phyloP scores from a whole-genome alignment of 2,329 filamentous ascomycete species.

The Sphaerulina musiva region DNA sequence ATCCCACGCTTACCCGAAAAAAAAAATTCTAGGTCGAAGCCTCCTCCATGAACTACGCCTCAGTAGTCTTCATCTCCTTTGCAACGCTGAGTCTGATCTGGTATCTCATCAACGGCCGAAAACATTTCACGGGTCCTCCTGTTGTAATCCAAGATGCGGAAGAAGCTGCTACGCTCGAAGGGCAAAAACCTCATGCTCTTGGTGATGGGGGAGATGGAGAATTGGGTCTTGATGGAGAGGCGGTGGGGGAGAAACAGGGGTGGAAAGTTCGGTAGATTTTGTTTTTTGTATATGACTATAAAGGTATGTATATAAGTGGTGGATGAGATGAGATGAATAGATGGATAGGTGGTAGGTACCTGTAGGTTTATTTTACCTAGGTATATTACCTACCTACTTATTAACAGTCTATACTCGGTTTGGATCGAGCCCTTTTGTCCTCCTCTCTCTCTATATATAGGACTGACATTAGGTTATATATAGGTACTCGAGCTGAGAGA shows the following conservation, averaged over 20 bases:
- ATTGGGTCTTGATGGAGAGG: conserved; percentile 11
- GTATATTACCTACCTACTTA: no score
- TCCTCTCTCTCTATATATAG: no score
- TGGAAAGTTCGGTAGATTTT: conserved; percentile 7
- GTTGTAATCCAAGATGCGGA: conserved; percentile 25
- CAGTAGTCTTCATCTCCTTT: conserved; percentile 31
- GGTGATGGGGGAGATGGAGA: conserved; percentile 24
- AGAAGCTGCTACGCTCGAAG: no score
- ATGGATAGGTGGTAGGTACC: no score
- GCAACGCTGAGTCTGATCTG: conserved; percentile 30
- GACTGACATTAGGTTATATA: no score
- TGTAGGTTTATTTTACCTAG: no score
- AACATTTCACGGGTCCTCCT: conserved; percentile 33
- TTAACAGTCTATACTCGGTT: no score
- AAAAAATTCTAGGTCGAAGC: conserved; percentile 25
- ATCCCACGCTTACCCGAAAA: no score
- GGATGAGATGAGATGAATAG: no score
- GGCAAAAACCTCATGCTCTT: no score
- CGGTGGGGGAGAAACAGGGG: conserved; percentile 11
- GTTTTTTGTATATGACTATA: background rate
- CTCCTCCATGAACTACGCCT: conserved; percentile 39
- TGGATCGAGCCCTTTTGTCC: no score
- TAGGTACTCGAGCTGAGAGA: no score
- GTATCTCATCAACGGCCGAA: conserved; percentile 33
- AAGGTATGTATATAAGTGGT: background rate